phyloP scores from a whole-genome alignment of 306 rosid genomes.

The Notholithocarpus densiflorus region DNA sequence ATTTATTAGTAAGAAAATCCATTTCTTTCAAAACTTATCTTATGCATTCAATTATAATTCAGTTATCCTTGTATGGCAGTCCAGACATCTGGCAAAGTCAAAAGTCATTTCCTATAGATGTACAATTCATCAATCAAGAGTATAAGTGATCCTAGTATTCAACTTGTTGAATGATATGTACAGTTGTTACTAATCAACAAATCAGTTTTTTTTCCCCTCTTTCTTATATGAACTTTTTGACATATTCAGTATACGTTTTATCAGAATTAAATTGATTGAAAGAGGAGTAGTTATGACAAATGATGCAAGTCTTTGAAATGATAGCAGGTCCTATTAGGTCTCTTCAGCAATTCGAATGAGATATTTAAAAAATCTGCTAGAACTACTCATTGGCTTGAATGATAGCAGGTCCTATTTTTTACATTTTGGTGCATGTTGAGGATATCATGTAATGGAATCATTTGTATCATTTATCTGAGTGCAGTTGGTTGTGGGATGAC shows the following conservation, averaged over 20 bases:
- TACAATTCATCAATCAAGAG: neutral
- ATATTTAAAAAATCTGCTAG: neutral
- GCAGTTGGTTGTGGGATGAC: no score
- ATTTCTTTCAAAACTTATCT: neutral
- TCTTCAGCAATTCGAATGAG: neutral
- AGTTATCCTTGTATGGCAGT: neutral
- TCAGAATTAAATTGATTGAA: neutral
- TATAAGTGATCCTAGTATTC: neutral
- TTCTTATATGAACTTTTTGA: neutral
- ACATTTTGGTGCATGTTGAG: neutral
- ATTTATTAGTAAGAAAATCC: neutral
- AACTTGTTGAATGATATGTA: neutral
- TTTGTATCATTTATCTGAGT: no score
- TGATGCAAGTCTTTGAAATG: neutral
- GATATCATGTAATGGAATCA: neutral
- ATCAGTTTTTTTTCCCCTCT: neutral
- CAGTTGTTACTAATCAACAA: neutral
- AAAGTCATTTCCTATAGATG: neutral
- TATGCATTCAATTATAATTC: neutral
- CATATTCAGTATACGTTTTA: neutral
- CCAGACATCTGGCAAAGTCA: neutral
- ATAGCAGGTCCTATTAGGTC: neutral
- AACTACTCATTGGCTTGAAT: neutral
- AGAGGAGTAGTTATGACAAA: neutral
- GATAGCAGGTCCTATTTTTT: neutral